Conservation (phyloP, 2,329 filamentous ascomycete genomes). For the Davidsoniella eucalypti region DNA sequence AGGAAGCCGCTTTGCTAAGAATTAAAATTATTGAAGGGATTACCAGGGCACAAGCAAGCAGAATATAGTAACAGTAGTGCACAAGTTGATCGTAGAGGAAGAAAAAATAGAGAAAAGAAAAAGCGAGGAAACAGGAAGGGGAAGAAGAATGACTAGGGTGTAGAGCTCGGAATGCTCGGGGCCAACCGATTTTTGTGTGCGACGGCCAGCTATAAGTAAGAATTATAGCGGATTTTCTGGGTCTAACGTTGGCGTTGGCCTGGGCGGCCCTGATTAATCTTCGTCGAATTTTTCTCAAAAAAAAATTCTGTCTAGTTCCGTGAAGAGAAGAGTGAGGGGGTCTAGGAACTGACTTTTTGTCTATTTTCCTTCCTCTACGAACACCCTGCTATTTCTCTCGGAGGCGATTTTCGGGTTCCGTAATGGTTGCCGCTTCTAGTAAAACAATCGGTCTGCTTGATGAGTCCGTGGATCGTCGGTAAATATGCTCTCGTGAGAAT, state of each 20-base stretch:
- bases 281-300: background rate
- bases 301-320: background rate
- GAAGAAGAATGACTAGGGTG: slow-evolving; percentile 2
- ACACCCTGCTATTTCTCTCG: background rate
- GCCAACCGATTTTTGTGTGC: slow-evolving; percentile 4
- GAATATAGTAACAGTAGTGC: background rate
- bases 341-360: too few relatives aligned
- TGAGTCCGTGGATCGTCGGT: slow-evolving; percentile 5
- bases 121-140: background rate
- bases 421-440: background rate
- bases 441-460: background rate
- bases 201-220: background rate
- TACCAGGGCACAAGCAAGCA: slow-evolving; percentile 3
- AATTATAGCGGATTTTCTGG: background rate
- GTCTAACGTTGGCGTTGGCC: background rate
- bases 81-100: background rate
- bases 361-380: too few relatives aligned
- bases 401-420: background rate
- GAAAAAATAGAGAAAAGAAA: slow-evolving; percentile 1
- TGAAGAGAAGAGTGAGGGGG: too few relatives aligned
- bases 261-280: background rate
- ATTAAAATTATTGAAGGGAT: slow-evolving; percentile 11
- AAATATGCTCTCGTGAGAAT: slow-evolving; percentile 5
- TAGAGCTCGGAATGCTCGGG: slow-evolving; percentile 11
- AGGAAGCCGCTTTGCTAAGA: slow-evolving; percentile 2